These are phyloP conservation scores for Metschnikowia similis DNA, from an alignment of 805 yeast genomes.

Conservation along the genomic window DNA sequence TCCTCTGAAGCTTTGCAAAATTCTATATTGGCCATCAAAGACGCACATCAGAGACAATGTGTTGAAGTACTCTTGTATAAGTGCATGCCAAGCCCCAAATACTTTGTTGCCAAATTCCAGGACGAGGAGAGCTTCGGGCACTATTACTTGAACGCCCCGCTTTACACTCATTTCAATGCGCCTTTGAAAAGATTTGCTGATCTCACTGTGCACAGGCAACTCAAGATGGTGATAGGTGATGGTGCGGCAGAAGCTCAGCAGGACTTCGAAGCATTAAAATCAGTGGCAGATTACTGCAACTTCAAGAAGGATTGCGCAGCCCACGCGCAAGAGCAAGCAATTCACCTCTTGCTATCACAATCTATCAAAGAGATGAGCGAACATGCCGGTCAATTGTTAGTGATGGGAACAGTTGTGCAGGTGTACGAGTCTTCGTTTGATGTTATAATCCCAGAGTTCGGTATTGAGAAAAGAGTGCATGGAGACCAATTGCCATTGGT, in stretches of 20 bases:
- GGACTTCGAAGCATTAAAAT: conserved; percentile 67
- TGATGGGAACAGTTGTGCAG: conserved; percentile 83
- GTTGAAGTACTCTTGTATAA: conserved; percentile 77
- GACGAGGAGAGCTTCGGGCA: conserved; percentile 77
- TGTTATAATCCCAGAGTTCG: conserved; percentile 86
- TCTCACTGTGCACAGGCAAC: conserved; percentile 86
- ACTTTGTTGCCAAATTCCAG: conserved; percentile 81
- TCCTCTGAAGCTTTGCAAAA: conserved; percentile 66
- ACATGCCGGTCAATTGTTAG: conserved; percentile 73
- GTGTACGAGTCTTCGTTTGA: conserved; percentile 97
- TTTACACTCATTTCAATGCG: conserved; percentile 90
- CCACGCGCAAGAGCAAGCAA: conserved; percentile 90
- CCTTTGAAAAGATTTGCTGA: conserved; percentile 93
- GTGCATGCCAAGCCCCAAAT: conserved; percentile 80
- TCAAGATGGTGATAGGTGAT: conserved; percentile 57
- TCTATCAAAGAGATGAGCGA: conserved; percentile 71
- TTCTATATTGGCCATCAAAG: conserved; percentile 62
- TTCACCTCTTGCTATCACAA: conserved; percentile 80
- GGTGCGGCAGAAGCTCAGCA: conserved; percentile 29
- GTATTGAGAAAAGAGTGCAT: conserved; percentile 92
- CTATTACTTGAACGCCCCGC: conserved; percentile 75
- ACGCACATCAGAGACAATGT: conserved; percentile 61
- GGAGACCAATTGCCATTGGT: conserved; percentile 93
- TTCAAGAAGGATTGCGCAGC: conserved; percentile 94
- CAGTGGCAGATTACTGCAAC: conserved; percentile 87